These are phyloP conservation scores for Aristolochia californica DNA, from an alignment of 164 flowering plant species.

Conservation along the genomic window DNA sequence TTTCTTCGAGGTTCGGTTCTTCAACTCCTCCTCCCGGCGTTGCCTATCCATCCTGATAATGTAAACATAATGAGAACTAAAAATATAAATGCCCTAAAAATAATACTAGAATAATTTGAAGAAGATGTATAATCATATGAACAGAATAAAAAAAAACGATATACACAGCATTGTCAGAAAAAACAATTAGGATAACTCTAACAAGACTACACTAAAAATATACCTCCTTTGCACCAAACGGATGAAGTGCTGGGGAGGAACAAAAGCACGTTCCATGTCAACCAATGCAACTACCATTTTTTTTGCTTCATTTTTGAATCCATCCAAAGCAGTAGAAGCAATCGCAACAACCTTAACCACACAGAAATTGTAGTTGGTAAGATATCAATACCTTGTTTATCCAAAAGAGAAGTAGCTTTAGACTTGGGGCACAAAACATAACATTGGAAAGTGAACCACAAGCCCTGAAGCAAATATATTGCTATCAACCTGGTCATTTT, in stretches of 20 bases:
- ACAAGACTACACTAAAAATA: background rate
- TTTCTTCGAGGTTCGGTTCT: constrained; percentile 64
- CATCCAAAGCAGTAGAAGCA: constrained; percentile 86
- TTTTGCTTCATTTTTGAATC: constrained; percentile 79
- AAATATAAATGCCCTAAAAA: background rate
- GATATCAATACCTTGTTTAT: background rate
- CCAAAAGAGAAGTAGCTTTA: too few species aligned
- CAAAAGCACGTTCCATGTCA: constrained; percentile 99
- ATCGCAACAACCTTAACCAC: constrained; percentile 62
- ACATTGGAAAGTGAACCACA: too few species aligned
- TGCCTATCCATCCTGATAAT: constrained; percentile 88
- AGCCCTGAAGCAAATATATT: too few species aligned
- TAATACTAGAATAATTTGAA: background rate
- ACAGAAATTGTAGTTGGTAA: background rate
- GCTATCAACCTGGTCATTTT: too few species aligned
- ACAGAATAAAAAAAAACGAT: background rate
- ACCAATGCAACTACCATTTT: constrained; percentile 97
- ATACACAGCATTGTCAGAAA: too few species aligned
- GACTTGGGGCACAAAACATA: too few species aligned
- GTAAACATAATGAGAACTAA: background rate
- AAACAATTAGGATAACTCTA: background rate
- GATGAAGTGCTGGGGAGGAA: constrained; percentile 97
- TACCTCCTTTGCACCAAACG: constrained; percentile 97
- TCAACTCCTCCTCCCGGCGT: constrained; percentile 85
- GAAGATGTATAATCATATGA: background rate